A percentile compares a stretch with the other conserved stretches of the same genome.
Evolutionary conservation across 768 basidiomycete species (phyloP).

Genomic region (Candolleomyces aberdarensis): DNA sequence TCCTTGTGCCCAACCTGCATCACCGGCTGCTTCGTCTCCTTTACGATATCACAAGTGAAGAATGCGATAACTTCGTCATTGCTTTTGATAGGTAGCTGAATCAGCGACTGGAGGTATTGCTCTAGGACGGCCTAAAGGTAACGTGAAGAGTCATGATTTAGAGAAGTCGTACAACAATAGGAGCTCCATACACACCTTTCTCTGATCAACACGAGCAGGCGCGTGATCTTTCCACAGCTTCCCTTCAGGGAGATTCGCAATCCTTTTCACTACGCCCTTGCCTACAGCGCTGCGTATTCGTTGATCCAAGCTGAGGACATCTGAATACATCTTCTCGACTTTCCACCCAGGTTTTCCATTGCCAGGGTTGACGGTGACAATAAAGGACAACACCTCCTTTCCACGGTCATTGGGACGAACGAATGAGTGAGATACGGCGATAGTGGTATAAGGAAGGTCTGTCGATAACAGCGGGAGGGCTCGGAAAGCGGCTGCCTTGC

Average conservation of each 20-base stretch:
- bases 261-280: slow-evolving; percentile 72
- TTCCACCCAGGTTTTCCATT: slow-evolving; percentile 72
- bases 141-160: background rate
- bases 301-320: slow-evolving; percentile 85
- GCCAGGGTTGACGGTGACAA: slow-evolving; percentile 72
- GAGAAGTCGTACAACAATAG: slow-evolving; percentile 8
- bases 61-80: slow-evolving; percentile 90
- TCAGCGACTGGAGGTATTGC: slow-evolving; percentile 79
- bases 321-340: slow-evolving; percentile 92
- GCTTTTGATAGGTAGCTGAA: slow-evolving; percentile 79
- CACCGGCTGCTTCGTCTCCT: slow-evolving; percentile 71
- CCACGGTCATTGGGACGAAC: slow-evolving; percentile 88
- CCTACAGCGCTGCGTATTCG: slow-evolving; percentile 66
- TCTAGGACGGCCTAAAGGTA: slow-evolving; percentile 66
- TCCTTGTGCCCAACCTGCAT: slow-evolving; percentile 86
- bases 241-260: slow-evolving; percentile 83
- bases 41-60: slow-evolving; percentile 85
- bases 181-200: slow-evolving; percentile 61
- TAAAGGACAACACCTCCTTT: slow-evolving; percentile 89
- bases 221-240: slow-evolving; percentile 97
- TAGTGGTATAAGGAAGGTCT: slow-evolving; percentile 71
- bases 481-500: slow-evolving; percentile 53
- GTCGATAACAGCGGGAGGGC: slow-evolving; percentile 65
- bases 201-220: slow-evolving; percentile 92
- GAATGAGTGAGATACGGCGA: slow-evolving; percentile 74